Evolutionary conservation across 192 early-diverging fungal species (phyloP), one percentile per base, ranked within the genome.

Genomic region (Entomortierella lignicola): DNA sequence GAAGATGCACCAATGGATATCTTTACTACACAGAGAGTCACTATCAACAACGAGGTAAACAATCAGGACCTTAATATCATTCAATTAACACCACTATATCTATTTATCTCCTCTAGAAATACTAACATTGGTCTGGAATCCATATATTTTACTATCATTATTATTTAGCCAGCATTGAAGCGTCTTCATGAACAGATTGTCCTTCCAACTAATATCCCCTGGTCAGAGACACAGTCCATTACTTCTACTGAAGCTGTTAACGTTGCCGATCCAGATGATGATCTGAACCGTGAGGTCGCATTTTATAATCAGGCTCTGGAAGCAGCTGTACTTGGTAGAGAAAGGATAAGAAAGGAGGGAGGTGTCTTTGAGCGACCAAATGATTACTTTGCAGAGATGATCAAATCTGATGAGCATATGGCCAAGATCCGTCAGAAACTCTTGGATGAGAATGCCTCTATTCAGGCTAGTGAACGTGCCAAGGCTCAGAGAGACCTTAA

Each of bases 331-430:
- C 62, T 82, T 39, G 96, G 89, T 58, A 90, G 91, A 54, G 84
- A 89, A 8, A 66, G 85, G 65, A 72, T 94, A 32, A 70, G 79
- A 34, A 86, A 87, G 58, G 84, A 87, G 18, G 91, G 91, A 18
- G 89, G 94, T 12, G 90, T 91, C 21, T 94, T 96, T 63, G 72
- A 87, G 43, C 84, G 97, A 47, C 97, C 97, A n/a, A 90, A 91
- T 56, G 97, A 99, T 73, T 98, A 95, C 77, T 99, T 93, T 86
- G 97, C 97, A 37, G 97, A 99, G 84, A 99, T 99, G 97, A 88
- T 99, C 72, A 99, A 99, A 88, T 90, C 90, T 1, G 97, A 99
- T 70, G 92, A 93, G 62, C 96, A 97, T 65, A 99, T 99, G 97
- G 86, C 86, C 55, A 91, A 86, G 81, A 90, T 99, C 50, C 90